A percentile compares a stretch with the other conserved stretches of the same genome.
These are phyloP conservation scores for Adansonia madagascariensis DNA, from an alignment of 441 rosid genomes.

Conservation along the genomic window DNA sequence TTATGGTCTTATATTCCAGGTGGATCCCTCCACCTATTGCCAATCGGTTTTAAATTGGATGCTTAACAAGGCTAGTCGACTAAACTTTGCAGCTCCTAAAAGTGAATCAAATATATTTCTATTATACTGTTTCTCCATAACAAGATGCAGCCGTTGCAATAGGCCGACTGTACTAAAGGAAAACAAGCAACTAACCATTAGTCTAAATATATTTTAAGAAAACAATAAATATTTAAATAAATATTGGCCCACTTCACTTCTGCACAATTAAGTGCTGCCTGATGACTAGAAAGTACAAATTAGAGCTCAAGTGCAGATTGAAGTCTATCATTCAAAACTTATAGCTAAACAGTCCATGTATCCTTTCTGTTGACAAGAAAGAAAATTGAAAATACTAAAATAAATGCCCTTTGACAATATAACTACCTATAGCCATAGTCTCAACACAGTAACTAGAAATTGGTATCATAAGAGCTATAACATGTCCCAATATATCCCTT, in stretches of 20 bases:
- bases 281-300: neutral
- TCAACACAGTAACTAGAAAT: neutral
- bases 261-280: neutral
- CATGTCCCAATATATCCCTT: slow-evolving; percentile 11
- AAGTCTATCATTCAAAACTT: neutral
- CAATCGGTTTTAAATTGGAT: neutral
- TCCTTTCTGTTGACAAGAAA: neutral
- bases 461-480: neutral
- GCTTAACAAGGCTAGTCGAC: neutral
- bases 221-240: neutral
- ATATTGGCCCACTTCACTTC: neutral
- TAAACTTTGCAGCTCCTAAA: neutral
- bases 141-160: neutral
- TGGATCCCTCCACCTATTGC: neutral
- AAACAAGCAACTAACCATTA: neutral
- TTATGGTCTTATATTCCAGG: neutral
- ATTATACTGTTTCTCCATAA: neutral
- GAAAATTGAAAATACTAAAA: neutral
- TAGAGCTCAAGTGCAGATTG: neutral
- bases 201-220: neutral
- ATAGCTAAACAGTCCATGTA: neutral
- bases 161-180: neutral
- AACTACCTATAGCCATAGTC: neutral
- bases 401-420: neutral
- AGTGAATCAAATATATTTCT: neutral